Base-by-base conservation (phyloP, 2,329 filamentous ascomycete genomes). In the Trichoderma sp. region DNA sequence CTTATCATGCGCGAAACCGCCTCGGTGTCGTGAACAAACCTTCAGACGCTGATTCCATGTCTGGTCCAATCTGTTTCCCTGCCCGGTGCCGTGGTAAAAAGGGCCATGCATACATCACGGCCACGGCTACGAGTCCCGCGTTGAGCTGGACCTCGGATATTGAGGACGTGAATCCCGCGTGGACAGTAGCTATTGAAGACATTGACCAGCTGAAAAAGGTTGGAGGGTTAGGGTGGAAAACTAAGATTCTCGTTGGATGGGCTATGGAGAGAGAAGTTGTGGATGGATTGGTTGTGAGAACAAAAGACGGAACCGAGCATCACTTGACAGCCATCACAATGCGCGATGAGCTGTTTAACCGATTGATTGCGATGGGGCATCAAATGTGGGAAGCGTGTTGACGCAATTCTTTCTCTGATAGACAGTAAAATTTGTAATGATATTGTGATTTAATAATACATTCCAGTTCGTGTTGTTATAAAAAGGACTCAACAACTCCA, bases 161-260 rank as follows among this genome's bases (percentile, higher is more conserved):
- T 72, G 86, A 88, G 14, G 85, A 88, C 24, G 78, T 91, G 5
- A 88, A 91, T 29, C 91, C 93, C 0, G 83, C 90, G 0, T 97
- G 94, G 90, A 92, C 89, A 6, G 86, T 97, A 0, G 88, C 93
- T 0, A 88, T 97, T 4, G 88, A 88, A 0, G 93, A 96, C 18
- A 92, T 97, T 63, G 85, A 77, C 1, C 93, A 95, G 82, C 81
- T 97, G 71, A 93, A 91, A 82, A 97, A 97, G 84, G 86, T 95
- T 2, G 94, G 94, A 5, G 94, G 94, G 0, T 87, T 95, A 45
- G 94, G 94, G 0, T 97, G 94, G 94, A 97, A 97, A 84, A 91
- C 91, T 1, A 96, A 95, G 85, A 85, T 97, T 67, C 88, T 97
- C 2, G 93, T 97, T 1, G 94, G 94, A 0, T 95, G 94, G 93